Base-by-base conservation (phyloP, 2,329 filamentous ascomycete species). In the Aspergillus uvarum region DNA sequence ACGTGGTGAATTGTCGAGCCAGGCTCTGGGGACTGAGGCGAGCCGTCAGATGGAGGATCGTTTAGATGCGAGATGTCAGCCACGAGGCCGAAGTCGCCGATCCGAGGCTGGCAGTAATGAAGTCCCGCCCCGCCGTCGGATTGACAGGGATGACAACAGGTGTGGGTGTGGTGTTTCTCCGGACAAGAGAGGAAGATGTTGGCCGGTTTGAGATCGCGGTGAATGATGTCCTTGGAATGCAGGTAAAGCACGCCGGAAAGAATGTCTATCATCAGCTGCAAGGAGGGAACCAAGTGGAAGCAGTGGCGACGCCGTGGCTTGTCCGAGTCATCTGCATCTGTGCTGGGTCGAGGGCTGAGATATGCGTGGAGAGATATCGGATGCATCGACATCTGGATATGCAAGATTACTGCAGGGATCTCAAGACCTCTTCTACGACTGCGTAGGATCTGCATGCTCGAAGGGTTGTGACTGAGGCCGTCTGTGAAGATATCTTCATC, bases 371-470 rank as follows among this genome's bases (percentile, higher is more conserved):
- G 77, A 2, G 85, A 88, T 55, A 87, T 79, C 0, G 86, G 85
- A 69, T 88, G 85, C 3, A 87, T 77, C 4, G 84, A 85, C 86
- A 89, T 89, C 67, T 89, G 87, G n/a, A 89, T 85, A 69, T 88
- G 86, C 8, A 89, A 77, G 5, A 82, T 82, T 11, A 87, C 68
- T 21, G 75, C 70, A 24, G 72, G 75, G 4, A 70, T 65, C 44
- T 74, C 70, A 24, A 68, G 59, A 2, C 66, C 62, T 35, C 69
- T 59, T 49, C 65, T 67, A 58, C 38, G 56, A 38, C 67, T 67
- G 44, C 59, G 64, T 55, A 70, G 67, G 32, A 74, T 58, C 64
- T 73, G 72, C 42, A 73, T 63, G 38, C 72, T 74, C 5, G 70
- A 75, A 29, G 65, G 66, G 56, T 74, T 73, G 38, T 74, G 69